phyloP scores from a whole-genome alignment of 192 early-diverging fungal species.

The Entophlyctis luteolus region DNA sequence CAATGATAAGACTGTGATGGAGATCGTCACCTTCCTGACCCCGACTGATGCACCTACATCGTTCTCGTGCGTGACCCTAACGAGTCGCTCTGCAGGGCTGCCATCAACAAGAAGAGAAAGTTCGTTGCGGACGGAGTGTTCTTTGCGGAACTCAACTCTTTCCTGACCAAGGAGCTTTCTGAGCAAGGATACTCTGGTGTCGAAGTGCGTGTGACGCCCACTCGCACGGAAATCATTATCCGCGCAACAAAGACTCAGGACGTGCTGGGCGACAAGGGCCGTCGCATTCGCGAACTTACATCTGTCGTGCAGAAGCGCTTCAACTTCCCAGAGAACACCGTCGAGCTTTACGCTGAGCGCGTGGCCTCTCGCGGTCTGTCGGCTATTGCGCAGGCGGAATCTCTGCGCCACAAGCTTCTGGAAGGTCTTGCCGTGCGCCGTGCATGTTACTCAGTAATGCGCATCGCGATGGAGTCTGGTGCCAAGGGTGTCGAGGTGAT shows the following conservation, averaged over 20 bases:
- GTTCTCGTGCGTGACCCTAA: no score
- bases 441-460: slow-evolving; percentile 97
- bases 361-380: slow-evolving; percentile 95
- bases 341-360: slow-evolving; percentile 98
- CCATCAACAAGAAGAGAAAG: slow-evolving; percentile 54
- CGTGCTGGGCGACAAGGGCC: slow-evolving; percentile 96
- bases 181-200: slow-evolving; percentile 98
- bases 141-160: slow-evolving; percentile 99
- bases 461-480: slow-evolving; percentile 98
- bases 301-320: slow-evolving; percentile 98
- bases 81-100: no score
- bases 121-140: slow-evolving; percentile 99
- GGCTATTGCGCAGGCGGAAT: slow-evolving; percentile 98
- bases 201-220: slow-evolving; percentile 98
- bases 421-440: slow-evolving; percentile 95
- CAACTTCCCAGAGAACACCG: slow-evolving; percentile 97
- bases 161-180: slow-evolving; percentile 95
- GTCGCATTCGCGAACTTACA: slow-evolving; percentile 97
- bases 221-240: slow-evolving; percentile 99
- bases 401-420: slow-evolving; percentile 95
- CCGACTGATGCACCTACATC: neutral
- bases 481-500: slow-evolving; percentile 99
- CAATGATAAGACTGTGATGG: neutral
- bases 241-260: slow-evolving; percentile 97
- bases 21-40: neutral